phyloP scores from a whole-genome alignment of 148 eudicot species.

The Rhododendron griersonianum region DNA sequence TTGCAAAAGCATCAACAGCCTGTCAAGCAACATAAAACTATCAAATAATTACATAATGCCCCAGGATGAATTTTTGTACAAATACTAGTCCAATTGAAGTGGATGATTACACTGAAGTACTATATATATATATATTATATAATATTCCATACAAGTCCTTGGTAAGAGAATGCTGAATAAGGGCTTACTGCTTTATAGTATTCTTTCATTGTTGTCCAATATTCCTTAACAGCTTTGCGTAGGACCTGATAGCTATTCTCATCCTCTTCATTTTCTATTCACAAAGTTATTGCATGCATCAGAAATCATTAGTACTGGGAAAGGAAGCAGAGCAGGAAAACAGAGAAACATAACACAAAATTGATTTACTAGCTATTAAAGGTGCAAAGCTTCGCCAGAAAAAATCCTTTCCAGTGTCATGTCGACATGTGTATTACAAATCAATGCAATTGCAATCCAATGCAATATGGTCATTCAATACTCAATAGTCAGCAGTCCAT shows the following conservation, averaged over 20 bases:
- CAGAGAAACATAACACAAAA: not conserved
- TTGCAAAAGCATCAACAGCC: slow-evolving; percentile 58
- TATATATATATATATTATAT: not conserved
- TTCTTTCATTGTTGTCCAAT: slow-evolving; percentile 64
- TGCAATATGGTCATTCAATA: not conserved
- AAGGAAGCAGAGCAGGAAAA: not conserved
- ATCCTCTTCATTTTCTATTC: slow-evolving; percentile 34
- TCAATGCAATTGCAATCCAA: not conserved
- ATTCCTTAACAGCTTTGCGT: slow-evolving; percentile 51
- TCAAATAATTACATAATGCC: slow-evolving; percentile 4
- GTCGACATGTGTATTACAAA: not conserved
- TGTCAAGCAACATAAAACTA: slow-evolving; percentile 25
- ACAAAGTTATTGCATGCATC: not conserved
- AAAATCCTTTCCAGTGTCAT: not conserved
- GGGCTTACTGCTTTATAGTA: slow-evolving; percentile 72
- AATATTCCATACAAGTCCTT: not conserved
- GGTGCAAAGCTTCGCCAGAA: slow-evolving; percentile 4
- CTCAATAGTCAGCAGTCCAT: slow-evolving; percentile 2
- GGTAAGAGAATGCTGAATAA: not conserved
- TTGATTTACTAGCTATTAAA: not conserved
- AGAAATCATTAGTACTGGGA: not conserved
- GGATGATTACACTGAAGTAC: not conserved
- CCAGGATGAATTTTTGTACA: slow-evolving; percentile 7
- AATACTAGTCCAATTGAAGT: not conserved
- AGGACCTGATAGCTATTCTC: slow-evolving; percentile 43